Base-by-base conservation (phyloP, 1,284 basidiomycete species). In the Kwoniella shivajii region DNA sequence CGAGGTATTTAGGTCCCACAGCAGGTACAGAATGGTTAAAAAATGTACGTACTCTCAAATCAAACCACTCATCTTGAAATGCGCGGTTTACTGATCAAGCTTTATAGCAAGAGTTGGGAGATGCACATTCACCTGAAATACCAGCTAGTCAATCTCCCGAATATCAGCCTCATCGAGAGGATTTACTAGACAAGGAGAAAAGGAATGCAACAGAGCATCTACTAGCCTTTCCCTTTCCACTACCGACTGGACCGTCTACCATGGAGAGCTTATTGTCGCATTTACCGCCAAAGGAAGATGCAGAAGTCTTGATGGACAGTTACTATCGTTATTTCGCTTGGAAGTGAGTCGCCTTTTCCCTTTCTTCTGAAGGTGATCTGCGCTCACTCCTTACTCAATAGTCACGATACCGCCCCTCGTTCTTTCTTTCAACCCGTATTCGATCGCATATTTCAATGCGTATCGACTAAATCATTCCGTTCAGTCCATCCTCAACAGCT, bases 11-110 rank as follows among this genome's bases (percentile, higher is more conserved):
- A 22, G 72, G 72, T 1, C 66, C 70, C 2, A 68, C 67, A 7
- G 72, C 70, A 0, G 72, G 66, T 0, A 70, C 66, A 11, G 70
- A 74, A 49, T 74, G 72, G 72, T 33, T 74, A 18, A 70, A 69
- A 46, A 66, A 74, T 26, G 65, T 68, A 30, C 57, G 65, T 57
- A 29, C 9, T 24, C n/a, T 4, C 14, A 2, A n/a, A 16, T 4
- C 27, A 14, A 24, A 10, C 10, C 14, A 18, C 14, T 18, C 22
- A 16, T 13, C 26, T 31, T 10, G 10, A 31, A 11, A 3, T 41
- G 4, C 10, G 36, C n/a, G 27, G 49, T 44, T 33, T 48, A 37
- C 36, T 31, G 44, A 36, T 34, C 13, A 22, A 3, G 33, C 36
- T 22, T n/a, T 45, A 18, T 44, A 64, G 61, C 64, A 66, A 63